A percentile compares a stretch with the other conserved stretches of the same genome.
Conservation (phyloP, 352 stramenopile genomes). For the Peronospora belbahrii region DNA sequence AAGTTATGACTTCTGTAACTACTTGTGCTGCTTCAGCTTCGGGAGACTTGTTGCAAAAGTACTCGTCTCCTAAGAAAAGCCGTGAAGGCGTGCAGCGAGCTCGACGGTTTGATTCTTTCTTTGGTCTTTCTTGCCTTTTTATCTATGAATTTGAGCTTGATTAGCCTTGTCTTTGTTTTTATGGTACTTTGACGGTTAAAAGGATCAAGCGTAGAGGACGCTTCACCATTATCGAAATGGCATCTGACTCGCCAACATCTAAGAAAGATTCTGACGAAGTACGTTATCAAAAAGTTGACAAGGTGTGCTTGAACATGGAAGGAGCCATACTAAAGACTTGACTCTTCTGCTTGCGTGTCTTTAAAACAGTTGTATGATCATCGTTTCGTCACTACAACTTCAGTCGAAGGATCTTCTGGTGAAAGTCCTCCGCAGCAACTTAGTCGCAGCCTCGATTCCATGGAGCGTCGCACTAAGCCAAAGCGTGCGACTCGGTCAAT, state of each 20-base stretch:
- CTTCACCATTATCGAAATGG: conserved; percentile 82
- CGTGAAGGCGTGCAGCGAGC: conserved; percentile 13
- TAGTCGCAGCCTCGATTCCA: conserved; percentile 18
- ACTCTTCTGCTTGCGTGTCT: conserved; percentile 3
- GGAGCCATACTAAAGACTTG: too few species aligned
- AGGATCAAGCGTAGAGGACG: conserved; percentile 69
- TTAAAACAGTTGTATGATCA: conserved; percentile 28
- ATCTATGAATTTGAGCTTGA: too few species aligned
- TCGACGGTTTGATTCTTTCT: conserved; percentile 27
- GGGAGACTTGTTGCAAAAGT: conserved; percentile 25
- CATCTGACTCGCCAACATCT: conserved; percentile 49
- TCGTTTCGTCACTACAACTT: conserved; percentile 43
- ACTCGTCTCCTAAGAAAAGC: conserved; percentile 31
- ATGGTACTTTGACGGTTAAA: conserved; percentile 7
- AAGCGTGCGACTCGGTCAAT: conserved; percentile 34
- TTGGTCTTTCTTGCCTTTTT: conserved; percentile 1
- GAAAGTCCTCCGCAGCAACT: conserved; percentile 22
- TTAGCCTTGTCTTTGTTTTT: conserved; percentile 5
- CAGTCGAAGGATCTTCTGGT: conserved; percentile 31
- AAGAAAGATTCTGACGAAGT: conserved; percentile 51
- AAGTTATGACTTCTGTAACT: conserved; percentile 6
- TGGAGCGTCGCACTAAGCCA: conserved; percentile 19
- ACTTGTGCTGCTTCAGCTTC: conserved; percentile 4
- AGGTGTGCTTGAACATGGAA: neutral
- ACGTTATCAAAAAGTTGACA: neutral